Conservation (phyloP, 2,329 filamentous ascomycete species). For the Diaporthe helianthi region DNA sequence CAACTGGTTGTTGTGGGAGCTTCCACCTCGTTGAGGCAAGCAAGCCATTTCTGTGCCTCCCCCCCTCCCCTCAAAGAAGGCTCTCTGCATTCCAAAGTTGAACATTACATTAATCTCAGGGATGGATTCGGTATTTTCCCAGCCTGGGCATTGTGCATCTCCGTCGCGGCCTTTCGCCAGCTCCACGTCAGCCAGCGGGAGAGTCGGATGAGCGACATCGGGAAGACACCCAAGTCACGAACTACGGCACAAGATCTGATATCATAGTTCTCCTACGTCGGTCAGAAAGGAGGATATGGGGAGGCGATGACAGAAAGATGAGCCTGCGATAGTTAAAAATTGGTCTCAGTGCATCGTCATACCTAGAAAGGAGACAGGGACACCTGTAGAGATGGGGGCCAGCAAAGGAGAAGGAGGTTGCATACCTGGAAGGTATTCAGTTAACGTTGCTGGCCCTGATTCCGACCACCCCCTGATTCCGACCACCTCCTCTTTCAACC, state of each 20-base stretch:
- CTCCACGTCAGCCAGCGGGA: neutral
- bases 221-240: too few species aligned
- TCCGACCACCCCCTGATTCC: too few species aligned
- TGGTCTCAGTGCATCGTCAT: too few species aligned
- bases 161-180: neutral
- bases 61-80: neutral
- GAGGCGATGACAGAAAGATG: neutral
- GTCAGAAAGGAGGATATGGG: slow-evolving; percentile 1
- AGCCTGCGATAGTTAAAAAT: neutral
- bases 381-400: neutral
- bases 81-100: too few species aligned
- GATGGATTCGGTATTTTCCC: neutral
- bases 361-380: too few species aligned
- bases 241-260: neutral
- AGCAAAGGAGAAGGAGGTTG: too few species aligned
- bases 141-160: slow-evolving; percentile 7
- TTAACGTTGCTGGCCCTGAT: too few species aligned
- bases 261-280: neutral
- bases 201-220: neutral
- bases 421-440: too few species aligned
- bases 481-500: too few species aligned
- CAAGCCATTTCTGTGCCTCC: neutral
- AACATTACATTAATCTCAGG: neutral
- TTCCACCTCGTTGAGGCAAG: slow-evolving; percentile 33
- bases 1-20: slow-evolving; percentile 24